A percentile compares a stretch with the other conserved stretches of the same genome.
Conservation (phyloP, 108 stramenopile genomes). For the Stephanodiscus triporus region DNA sequence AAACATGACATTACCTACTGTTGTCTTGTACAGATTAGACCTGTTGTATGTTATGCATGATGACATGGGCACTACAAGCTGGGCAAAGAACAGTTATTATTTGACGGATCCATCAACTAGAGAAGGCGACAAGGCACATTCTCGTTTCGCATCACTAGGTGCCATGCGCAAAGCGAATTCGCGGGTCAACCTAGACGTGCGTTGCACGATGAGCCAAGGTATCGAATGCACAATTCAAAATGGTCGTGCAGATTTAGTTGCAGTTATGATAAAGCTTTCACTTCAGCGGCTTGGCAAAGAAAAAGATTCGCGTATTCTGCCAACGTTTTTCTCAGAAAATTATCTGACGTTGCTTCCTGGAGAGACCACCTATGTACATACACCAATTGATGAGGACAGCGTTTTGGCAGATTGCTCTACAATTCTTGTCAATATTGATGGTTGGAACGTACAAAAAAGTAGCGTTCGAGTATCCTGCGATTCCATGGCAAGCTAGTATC, state of each 20-base stretch:
- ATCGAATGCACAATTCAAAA: slow-evolving; percentile 26
- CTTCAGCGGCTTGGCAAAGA: slow-evolving; percentile 5
- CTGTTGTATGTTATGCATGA: not conserved
- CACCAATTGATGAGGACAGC: not conserved
- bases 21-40: slow-evolving; percentile 31
- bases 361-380: slow-evolving; percentile 13
- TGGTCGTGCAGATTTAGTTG: not conserved
- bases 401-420: not conserved
- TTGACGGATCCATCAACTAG: slow-evolving; percentile 22
- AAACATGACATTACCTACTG: not conserved
- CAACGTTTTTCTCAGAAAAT: slow-evolving; percentile 27
- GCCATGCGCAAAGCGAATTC: slow-evolving; percentile 18
- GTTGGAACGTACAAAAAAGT: not conserved
- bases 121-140: slow-evolving; percentile 2
- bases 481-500: too few species aligned
- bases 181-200: slow-evolving; percentile 15
- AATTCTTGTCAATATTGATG: not conserved
- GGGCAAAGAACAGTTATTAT: slow-evolving; percentile 24
- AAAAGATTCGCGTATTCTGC: slow-evolving; percentile 20
- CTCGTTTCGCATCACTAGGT: slow-evolving; percentile 33
- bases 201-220: slow-evolving; percentile 10
- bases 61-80: not conserved
- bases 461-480: not conserved
- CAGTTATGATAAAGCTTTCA: slow-evolving; percentile 31
- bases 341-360: slow-evolving; percentile 36